Evolutionary conservation across 345 rosid genomes (phyloP).

Genomic region (Firmiana major): DNA sequence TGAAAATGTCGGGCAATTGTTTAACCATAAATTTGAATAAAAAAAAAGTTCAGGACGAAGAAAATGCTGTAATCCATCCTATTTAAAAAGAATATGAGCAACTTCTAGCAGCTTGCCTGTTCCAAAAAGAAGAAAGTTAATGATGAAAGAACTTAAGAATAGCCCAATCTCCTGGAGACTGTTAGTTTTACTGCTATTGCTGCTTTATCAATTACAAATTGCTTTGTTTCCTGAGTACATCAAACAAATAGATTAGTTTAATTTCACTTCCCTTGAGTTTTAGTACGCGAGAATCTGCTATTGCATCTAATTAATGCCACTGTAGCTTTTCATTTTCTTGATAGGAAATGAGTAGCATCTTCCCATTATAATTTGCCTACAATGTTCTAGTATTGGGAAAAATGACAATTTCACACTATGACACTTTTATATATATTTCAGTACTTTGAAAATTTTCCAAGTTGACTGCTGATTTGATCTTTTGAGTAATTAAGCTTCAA

Average conservation of each 20-base stretch:
- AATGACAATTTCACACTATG: background rate
- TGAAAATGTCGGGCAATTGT: background rate
- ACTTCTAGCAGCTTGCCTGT: background rate
- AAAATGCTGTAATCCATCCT: background rate
- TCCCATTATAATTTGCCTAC: background rate
- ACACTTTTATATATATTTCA: background rate
- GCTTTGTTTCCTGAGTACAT: background rate
- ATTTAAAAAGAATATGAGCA: background rate
- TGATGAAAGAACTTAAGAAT: background rate
- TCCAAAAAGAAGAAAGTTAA: background rate
- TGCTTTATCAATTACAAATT: background rate
- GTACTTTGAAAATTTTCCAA: background rate
- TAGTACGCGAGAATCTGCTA: background rate
- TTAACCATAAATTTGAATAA: background rate
- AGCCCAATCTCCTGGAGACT: background rate
- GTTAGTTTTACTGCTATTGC: background rate
- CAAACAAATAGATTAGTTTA: too few relatives aligned
- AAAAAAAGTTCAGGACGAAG: background rate
- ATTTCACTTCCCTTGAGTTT: background rate
- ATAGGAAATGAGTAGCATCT: background rate
- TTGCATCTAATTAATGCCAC: background rate
- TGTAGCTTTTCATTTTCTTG: background rate
- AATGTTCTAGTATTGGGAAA: background rate
- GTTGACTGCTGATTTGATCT: background rate
- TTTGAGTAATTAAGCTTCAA: background rate